These are phyloP conservation scores for Puccinia triticina DNA, from an alignment of 1,284 basidiomycete genomes.

Conservation along the genomic window DNA sequence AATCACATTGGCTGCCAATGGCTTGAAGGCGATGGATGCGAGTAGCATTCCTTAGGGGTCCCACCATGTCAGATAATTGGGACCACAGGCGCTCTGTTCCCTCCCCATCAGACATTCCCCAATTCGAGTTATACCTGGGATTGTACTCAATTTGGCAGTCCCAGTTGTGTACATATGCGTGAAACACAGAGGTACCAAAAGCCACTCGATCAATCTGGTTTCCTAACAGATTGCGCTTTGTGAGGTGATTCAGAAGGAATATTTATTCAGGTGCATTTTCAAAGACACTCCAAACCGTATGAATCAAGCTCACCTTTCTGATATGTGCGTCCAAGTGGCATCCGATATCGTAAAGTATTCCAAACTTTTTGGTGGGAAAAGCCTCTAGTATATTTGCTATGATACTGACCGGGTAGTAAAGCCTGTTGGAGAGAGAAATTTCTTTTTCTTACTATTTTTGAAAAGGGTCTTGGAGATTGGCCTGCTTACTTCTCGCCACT, in stretches of 20 bases:
- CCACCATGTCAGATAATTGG: not conserved
- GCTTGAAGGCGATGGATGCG: constrained; percentile 7
- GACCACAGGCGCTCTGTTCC: constrained; percentile 45
- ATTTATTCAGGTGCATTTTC: not conserved
- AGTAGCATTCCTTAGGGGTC: constrained; percentile 12
- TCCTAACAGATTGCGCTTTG: not conserved
- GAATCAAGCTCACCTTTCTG: constrained; percentile 12
- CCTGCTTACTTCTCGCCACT: constrained; percentile 17
- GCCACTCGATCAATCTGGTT: not conserved
- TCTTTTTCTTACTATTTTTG: not conserved
- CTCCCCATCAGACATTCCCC: constrained; percentile 44
- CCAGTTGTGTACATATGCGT: constrained; percentile 50
- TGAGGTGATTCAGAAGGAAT: not conserved
- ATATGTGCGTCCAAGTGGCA: constrained; percentile 30
- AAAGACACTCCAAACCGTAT: not conserved
- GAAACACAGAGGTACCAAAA: constrained; percentile 33
- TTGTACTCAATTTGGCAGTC: constrained; percentile 29
- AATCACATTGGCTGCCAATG: not conserved
- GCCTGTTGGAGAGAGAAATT: not conserved
- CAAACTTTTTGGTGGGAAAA: not conserved
- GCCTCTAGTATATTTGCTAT: not conserved
- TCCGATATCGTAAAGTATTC: constrained; percentile 19
- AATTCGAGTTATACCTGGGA: not conserved
- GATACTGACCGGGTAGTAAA: constrained; percentile 28
- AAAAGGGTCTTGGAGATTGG: no score